Conservation (phyloP, 1,284 basidiomycete genomes). For the Pisolithus thermaeus region DNA sequence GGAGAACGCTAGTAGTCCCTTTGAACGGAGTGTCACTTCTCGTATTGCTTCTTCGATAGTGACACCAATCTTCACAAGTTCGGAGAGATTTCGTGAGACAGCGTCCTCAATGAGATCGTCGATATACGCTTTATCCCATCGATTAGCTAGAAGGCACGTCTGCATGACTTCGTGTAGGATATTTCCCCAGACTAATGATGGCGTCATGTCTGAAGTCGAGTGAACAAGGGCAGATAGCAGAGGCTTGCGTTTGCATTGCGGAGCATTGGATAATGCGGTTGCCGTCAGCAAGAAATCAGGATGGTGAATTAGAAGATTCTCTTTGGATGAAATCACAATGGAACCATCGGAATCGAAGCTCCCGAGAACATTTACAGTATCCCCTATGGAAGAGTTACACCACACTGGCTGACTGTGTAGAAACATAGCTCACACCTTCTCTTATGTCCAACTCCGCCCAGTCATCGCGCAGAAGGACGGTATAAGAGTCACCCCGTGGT, state of each 20-base stretch:
- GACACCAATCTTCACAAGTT: slow-evolving; percentile 58
- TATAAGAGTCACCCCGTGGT: slow-evolving; percentile 31
- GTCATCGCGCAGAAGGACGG: slow-evolving; percentile 59
- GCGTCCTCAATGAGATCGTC: slow-evolving; percentile 52
- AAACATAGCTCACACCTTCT: slow-evolving; percentile 36
- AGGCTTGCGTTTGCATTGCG: slow-evolving; percentile 79
- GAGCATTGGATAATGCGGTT: slow-evolving; percentile 78
- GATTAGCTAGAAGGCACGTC: slow-evolving; percentile 52
- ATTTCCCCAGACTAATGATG: slow-evolving; percentile 81
- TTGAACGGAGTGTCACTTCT: slow-evolving; percentile 58
- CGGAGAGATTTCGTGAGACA: slow-evolving; percentile 45
- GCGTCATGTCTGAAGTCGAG: slow-evolving; percentile 53
- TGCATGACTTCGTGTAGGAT: slow-evolving; percentile 89
- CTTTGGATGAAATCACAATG: slow-evolving; percentile 51
- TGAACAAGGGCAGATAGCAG: slow-evolving; percentile 61
- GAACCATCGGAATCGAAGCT: slow-evolving; percentile 38
- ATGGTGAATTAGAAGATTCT: slow-evolving; percentile 74
- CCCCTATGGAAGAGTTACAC: slow-evolving; percentile 41
- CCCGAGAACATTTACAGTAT: slow-evolving; percentile 77
- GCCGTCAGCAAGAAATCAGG: slow-evolving; percentile 88
- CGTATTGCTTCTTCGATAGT: slow-evolving; percentile 55
- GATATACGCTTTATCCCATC: slow-evolving; percentile 59
- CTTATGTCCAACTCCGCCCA: slow-evolving; percentile 58
- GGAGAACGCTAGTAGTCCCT: slow-evolving; percentile 59
- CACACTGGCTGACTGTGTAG: slow-evolving; percentile 16